Conservation (phyloP, 257 asterid genomes). For the Oldenlandia corymbosa region DNA sequence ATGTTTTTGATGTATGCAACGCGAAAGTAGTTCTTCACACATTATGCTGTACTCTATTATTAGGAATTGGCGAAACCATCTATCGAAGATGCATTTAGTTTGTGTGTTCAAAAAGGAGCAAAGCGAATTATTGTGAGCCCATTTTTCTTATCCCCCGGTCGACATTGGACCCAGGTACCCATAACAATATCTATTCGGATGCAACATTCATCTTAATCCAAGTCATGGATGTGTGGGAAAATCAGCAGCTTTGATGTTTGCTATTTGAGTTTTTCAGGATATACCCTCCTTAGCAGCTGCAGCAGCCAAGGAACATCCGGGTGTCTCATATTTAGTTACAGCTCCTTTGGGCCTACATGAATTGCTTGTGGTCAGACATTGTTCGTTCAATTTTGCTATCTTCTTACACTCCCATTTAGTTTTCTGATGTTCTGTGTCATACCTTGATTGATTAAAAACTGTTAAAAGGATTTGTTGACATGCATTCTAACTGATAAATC, state of each 20-base stretch:
- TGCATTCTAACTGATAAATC: constrained; percentile 4
- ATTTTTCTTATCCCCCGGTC: constrained; percentile 90
- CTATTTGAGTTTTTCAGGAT: constrained; percentile 29
- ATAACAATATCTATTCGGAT: too few relatives aligned
- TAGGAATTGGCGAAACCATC: constrained; percentile 97
- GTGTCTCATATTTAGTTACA: constrained; percentile 71
- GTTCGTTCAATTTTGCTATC: constrained; percentile 7
- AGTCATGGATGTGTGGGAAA: constrained; percentile 1
- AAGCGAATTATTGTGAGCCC: constrained; percentile 83
- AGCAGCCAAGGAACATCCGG: constrained; percentile 94
- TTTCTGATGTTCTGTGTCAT: too few relatives aligned
- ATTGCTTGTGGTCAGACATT: constrained; percentile 56
- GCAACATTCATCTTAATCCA: background rate
- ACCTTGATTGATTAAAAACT: background rate
- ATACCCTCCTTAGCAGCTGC: constrained; percentile 81
- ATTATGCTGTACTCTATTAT: background rate
- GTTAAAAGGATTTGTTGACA: background rate
- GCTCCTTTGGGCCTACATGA: constrained; percentile 67
- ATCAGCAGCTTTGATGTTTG: constrained; percentile 45
- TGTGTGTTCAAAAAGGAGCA: constrained; percentile 86
- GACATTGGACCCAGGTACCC: constrained; percentile 86
- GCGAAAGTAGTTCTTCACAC: background rate
- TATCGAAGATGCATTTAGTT: constrained; percentile 69
- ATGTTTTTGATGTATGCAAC: background rate
- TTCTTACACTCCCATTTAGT: background rate